phyloP scores from a whole-genome alignment of 2,329 filamentous ascomycete genomes.

The Fusarium decemcellulare region DNA sequence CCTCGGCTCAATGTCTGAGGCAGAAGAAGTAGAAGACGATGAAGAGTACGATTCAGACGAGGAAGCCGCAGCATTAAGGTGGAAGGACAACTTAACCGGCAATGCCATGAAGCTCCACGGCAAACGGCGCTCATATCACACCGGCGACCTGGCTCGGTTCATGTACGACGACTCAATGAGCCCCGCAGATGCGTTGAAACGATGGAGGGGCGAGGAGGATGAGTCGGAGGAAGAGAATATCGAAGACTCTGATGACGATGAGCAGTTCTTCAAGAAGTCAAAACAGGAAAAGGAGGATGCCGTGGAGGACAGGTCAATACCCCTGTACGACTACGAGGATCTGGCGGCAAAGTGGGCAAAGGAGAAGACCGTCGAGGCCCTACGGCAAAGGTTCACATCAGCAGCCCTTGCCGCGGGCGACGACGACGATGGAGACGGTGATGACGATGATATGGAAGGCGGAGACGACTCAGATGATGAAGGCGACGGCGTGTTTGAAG shows the following conservation, averaged over 20 bases:
- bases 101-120: constrained; percentile 81
- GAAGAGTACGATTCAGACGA: constrained; percentile 73
- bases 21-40: constrained; percentile 60
- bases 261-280: constrained; percentile 76
- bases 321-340: constrained; percentile 83
- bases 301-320: constrained; percentile 85
- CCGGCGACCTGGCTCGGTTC: constrained; percentile 85
- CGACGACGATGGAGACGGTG: constrained; percentile 48
- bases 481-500: constrained; percentile 71
- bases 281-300: constrained; percentile 77
- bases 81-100: constrained; percentile 90
- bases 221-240: constrained; percentile 71
- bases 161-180: constrained; percentile 89
- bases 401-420: constrained; percentile 64
- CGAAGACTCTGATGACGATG: constrained; percentile 69
- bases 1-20: constrained; percentile 84
- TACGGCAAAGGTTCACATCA: constrained; percentile 83
- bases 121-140: constrained; percentile 79
- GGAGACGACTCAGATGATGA: constrained; percentile 67
- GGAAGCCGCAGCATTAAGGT: constrained; percentile 80
- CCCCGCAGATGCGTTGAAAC: constrained; percentile 80
- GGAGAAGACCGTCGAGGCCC: constrained; percentile 80
- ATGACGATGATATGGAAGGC: constrained; percentile 68
- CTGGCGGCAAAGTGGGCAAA: constrained; percentile 90
- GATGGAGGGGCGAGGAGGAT: constrained; percentile 81